phyloP scores from a whole-genome alignment of 257 asterid genomes.

The Solanum chmielewskii region DNA sequence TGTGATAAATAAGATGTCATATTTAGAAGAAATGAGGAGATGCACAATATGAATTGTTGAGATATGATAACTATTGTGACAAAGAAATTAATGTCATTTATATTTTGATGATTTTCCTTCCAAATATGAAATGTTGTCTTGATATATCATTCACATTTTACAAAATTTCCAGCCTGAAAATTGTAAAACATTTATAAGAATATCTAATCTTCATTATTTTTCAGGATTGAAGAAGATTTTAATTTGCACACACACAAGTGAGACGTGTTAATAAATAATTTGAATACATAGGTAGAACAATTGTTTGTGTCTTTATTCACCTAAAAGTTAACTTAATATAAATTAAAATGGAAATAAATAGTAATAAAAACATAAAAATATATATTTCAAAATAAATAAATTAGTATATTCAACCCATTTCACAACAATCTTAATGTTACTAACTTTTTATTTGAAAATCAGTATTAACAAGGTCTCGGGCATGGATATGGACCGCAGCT shows the following conservation, averaged over 20 bases:
- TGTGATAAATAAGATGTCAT: background rate
- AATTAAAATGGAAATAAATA: too few species aligned
- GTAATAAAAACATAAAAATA: too few species aligned
- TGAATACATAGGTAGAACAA: too few species aligned
- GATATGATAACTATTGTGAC: background rate
- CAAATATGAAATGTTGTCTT: background rate
- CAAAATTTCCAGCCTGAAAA: background rate
- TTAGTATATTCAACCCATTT: too few species aligned
- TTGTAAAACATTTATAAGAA: background rate
- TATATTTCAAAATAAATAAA: too few species aligned
- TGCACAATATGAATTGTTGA: background rate
- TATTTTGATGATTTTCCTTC: background rate
- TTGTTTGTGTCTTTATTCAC: too few species aligned
- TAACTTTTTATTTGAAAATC: background rate
- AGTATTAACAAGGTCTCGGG: background rate
- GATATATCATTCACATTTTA: background rate
- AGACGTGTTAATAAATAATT: too few species aligned
- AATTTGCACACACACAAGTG: background rate
- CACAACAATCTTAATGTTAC: background rate
- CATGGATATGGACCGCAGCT: conserved; percentile 29
- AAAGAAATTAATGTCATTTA: background rate
- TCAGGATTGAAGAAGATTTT: background rate
- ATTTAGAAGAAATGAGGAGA: background rate
- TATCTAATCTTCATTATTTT: background rate
- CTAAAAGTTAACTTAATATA: too few species aligned